Evolutionary conservation across 2,329 filamentous ascomycete species (phyloP), one percentile per base, ranked within the genome.

Genomic region (Hortaea werneckii): DNA sequence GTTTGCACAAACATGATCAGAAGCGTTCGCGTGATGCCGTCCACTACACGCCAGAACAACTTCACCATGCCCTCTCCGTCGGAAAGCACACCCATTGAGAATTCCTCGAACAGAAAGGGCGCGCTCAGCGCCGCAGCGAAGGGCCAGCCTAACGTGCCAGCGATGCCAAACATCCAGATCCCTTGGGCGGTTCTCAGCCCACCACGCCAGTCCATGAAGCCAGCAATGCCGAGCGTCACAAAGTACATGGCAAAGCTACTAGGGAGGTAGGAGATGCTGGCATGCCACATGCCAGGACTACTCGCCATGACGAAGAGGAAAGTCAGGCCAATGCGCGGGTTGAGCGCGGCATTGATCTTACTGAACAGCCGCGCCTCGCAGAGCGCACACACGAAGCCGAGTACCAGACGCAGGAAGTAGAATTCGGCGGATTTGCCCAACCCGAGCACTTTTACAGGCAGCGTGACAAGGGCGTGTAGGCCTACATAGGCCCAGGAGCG

Each of bases 231-330:
- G 6, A 96, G 72, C 75, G 92, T 92, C 10, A 80, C 82, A 49
- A 82, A 85, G 64, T 94, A 95, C 92, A 98, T 98, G 60, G 92
- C 85, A 61, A 98, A 98, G 65, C 85, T 95, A 6, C 89, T 95
- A 0, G 92, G 92, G 5, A 98, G 72, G 60, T 86, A 95, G 5
- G 90, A 81, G 1, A 85, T 77, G 47, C 87, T 87, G 4, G 92
- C 84, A 65, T 95, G 87, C 62, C 95, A 96, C 75, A 95, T 94
- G 38, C 92, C 92, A 0, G 92, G 86, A 50, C 85, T 94, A 47
- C 83, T 80, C 42, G 87, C 70, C 49, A 84, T 81, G 38, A 84
- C 79, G 50, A 90, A 71, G 49, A 95, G 68, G 65, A 94, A 95
- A 60, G 95, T 79, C 4, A 94, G 70, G 8, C 86, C 92, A 47